These are phyloP conservation scores for Claviceps purpurea DNA, from an alignment of 2,329 filamentous ascomycete species.

Conservation along the genomic window DNA sequence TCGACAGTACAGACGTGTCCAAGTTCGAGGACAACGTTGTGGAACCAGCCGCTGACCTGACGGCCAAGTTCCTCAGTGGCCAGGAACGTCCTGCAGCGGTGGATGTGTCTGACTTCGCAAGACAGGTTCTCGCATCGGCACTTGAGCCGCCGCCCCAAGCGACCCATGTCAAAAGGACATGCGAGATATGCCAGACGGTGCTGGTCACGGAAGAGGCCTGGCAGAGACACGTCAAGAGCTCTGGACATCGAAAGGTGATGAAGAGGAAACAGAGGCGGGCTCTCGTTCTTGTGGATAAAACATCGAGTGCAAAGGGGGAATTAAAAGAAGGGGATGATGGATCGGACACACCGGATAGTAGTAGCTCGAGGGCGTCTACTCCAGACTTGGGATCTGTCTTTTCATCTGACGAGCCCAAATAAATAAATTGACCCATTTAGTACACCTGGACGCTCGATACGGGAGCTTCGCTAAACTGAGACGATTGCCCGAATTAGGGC, in stretches of 20 bases:
- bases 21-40: conserved; percentile 52
- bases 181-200: conserved; percentile 59
- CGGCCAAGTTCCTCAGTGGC: conserved; percentile 47
- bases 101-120: conserved; percentile 33
- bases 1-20: conserved; percentile 63
- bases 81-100: conserved; percentile 37
- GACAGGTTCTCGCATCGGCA: conserved; percentile 40
- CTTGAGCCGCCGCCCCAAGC: conserved; percentile 35
- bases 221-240: conserved; percentile 25
- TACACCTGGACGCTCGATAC: no score
- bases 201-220: conserved; percentile 40
- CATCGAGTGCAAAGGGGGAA: not conserved
- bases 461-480: no score
- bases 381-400: conserved; percentile 18
- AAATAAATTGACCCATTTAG: no score
- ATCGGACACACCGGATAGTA: not conserved
- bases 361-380: conserved; percentile 9
- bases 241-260: conserved; percentile 20
- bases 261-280: conserved; percentile 25
- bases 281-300: conserved; percentile 19
- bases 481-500: no score
- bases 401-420: conserved; percentile 8
- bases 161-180: conserved; percentile 44
- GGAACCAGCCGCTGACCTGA: conserved; percentile 48
- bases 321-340: not conserved